phyloP scores from a whole-genome alignment of 345 rosid genomes.

The Eutrema heterophyllum region DNA sequence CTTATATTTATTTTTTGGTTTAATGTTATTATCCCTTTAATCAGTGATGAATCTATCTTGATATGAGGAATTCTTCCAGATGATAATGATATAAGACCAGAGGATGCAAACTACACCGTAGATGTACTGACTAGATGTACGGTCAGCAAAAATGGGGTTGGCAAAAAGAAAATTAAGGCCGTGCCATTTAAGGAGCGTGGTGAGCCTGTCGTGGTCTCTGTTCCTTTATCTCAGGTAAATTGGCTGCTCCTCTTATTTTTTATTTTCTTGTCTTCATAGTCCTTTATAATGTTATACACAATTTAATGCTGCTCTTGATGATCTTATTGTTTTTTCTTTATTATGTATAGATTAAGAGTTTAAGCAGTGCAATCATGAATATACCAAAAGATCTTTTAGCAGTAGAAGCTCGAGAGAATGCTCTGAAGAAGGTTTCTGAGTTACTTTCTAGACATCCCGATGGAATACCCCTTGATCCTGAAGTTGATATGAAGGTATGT shows the following conservation, averaged over 20 bases:
- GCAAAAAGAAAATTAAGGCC: conserved; percentile 55
- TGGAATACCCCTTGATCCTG: conserved; percentile 83
- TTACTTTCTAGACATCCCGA: conserved; percentile 68
- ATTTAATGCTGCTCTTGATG: background rate
- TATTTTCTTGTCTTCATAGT: background rate
- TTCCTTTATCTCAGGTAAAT: conserved; percentile 69
- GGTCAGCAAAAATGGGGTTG: conserved; percentile 56
- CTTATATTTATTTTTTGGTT: background rate
- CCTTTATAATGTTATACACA: background rate
- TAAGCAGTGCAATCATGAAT: conserved; percentile 76
- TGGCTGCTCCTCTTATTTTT: background rate
- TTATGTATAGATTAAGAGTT: conserved; percentile 55
- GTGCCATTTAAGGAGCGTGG: conserved; percentile 67
- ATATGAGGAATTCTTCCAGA: conserved; percentile 40
- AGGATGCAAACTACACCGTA: conserved; percentile 66
- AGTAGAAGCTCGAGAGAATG: conserved; percentile 83
- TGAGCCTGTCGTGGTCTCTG: conserved; percentile 75
- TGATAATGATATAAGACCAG: conserved; percentile 63
- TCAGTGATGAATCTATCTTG: conserved; percentile 1
- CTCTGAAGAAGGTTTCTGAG: conserved; percentile 73
- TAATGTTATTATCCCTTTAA: background rate
- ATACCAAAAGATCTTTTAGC: conserved; percentile 83
- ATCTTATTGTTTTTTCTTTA: conserved; percentile 17
- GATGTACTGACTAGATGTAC: conserved; percentile 86
- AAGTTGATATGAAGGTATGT: conserved; percentile 79